Conservation (phyloP, 257 asterid genomes). For the Paraleonurus japonicus region DNA sequence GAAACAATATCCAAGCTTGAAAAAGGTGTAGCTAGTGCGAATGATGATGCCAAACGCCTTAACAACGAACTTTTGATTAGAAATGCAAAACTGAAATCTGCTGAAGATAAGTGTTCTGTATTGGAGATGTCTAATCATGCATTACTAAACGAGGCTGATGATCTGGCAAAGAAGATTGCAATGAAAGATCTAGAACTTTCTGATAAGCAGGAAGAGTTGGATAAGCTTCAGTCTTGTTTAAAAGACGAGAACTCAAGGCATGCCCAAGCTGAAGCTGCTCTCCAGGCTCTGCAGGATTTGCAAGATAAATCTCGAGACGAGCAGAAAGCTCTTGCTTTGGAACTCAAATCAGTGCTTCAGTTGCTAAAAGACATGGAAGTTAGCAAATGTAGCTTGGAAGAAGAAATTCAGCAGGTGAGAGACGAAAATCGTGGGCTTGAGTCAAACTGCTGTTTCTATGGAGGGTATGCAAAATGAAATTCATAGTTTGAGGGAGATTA, state of each 20-base stretch:
- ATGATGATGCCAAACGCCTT: constrained; percentile 56
- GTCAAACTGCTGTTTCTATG: constrained; percentile 44
- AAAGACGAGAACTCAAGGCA: constrained; percentile 50
- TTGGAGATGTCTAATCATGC: constrained; percentile 68
- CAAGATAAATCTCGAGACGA: constrained; percentile 72
- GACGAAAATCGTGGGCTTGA: constrained; percentile 58
- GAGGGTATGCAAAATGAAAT: constrained; percentile 68
- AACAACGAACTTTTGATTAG: constrained; percentile 48
- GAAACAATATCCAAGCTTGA: constrained; percentile 68
- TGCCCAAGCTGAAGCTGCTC: constrained; percentile 62
- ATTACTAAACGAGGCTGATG: constrained; percentile 62
- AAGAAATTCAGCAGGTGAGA: constrained; percentile 52
- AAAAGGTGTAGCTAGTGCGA: constrained; percentile 46
- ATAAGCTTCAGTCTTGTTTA: constrained; percentile 59
- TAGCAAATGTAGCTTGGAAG: constrained; percentile 56
- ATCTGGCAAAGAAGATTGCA: constrained; percentile 61
- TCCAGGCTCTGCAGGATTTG: constrained; percentile 48
- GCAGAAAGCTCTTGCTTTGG: constrained; percentile 57
- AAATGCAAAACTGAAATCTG: constrained; percentile 44
- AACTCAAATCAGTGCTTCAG: constrained; percentile 59
- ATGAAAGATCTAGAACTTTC: constrained; percentile 74
- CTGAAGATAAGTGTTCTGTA: constrained; percentile 53
- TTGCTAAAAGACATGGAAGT: constrained; percentile 59
- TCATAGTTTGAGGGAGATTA: constrained; percentile 57
- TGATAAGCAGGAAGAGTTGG: constrained; percentile 69